Evolutionary conservation across 352 stramenopile genomes (phyloP), one percentile per base, ranked within the genome.

Genomic region (Phytophthora melonis): DNA sequence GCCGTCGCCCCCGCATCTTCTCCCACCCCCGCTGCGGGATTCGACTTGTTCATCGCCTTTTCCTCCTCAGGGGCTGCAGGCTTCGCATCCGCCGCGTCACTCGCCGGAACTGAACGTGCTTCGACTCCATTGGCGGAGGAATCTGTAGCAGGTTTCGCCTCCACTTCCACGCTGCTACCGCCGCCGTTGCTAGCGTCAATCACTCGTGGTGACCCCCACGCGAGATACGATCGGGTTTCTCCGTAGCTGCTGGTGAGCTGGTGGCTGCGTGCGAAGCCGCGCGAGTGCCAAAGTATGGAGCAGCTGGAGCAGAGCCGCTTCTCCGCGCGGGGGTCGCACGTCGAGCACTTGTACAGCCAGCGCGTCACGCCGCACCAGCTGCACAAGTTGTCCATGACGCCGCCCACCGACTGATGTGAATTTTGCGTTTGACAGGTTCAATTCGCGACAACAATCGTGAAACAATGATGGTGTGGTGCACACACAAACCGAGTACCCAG

Each of bases 251-350:
- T 82, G 34, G 66, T 73, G 47, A 87, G 56, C 45, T 63, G 59
- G 55, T 88, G 81, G 56, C 65, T 70, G 39, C 78, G 56, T 14
- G 67, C 72, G 54, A 70, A 71, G 16, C 81, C 81, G 16, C 81
- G 77, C 36, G 74, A 75, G 66, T 88, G 81, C 81, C 81, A 88
- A 11, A 69, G 58, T 18, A 58, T 72, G 43, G 77, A 85, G 63
- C 61, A 68, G 49, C 41, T 68, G 1, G 23, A 21, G 60, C 79
- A 86, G 9, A 86, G 34, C 41, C 49, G 68, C 67, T 83, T 80
- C 23, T 60, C 67, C 50, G 16, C 49, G 41, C 76, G 76, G 23
- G 78, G 78, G 74, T 86, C 71, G 63, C 81, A 88, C 54, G 63
- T 68, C 18, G 67, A 68, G 66, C 81, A 88, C 58, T 58, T 62